These are phyloP conservation scores for Scutellaria baicalensis DNA, from an alignment of 257 asterid genomes.

Conservation along the genomic window DNA sequence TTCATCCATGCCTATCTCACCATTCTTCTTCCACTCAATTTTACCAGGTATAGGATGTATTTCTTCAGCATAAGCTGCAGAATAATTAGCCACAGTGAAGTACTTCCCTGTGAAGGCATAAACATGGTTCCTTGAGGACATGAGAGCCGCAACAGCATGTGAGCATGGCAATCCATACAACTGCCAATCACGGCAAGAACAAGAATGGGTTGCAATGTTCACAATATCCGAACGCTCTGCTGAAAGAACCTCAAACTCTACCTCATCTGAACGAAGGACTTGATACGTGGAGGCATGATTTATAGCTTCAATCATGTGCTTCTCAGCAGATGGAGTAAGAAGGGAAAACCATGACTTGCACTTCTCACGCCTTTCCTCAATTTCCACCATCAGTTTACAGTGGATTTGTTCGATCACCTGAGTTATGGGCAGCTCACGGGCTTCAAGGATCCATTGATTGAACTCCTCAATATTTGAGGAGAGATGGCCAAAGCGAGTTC, in stretches of 20 bases:
- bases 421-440: constrained; percentile 62
- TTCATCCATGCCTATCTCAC: constrained; percentile 19
- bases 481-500: constrained; percentile 53
- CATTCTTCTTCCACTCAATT: constrained; percentile 45
- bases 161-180: constrained; percentile 65
- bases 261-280: constrained; percentile 70
- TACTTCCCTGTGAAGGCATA: constrained; percentile 43
- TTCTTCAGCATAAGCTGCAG: constrained; percentile 39
- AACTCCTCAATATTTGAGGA: constrained; percentile 58
- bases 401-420: constrained; percentile 67
- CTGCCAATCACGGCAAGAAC: constrained; percentile 79
- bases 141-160: constrained; percentile 63
- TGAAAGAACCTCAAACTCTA: constrained; percentile 65
- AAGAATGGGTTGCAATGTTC: constrained; percentile 41
- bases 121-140: constrained; percentile 46
- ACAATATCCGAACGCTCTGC: constrained; percentile 57
- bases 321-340: constrained; percentile 63
- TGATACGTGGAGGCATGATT: constrained; percentile 41
- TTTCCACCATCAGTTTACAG: constrained; percentile 33
- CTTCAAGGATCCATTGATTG: constrained; percentile 55
- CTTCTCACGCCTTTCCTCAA: constrained; percentile 43
- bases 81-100: constrained; percentile 40
- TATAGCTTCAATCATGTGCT: constrained; percentile 40
- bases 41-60: constrained; percentile 41
- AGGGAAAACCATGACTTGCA: constrained; percentile 49